Base-by-base conservation (phyloP, 768 basidiomycete species). In the Lyophyllum shimeji region DNA sequence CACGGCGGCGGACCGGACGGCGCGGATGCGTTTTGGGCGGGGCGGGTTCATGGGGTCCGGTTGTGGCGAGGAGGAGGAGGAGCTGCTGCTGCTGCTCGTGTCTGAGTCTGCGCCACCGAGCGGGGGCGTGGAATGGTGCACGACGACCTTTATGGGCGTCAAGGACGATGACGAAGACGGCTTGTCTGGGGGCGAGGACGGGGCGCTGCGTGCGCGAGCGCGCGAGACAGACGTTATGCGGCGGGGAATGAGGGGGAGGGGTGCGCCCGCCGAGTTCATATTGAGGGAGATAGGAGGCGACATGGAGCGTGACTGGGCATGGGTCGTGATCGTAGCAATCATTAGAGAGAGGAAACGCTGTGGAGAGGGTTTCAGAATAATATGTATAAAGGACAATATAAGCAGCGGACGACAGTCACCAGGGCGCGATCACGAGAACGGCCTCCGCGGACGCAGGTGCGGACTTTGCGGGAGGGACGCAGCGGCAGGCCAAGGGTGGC, bases 241-340 rank as follows among this genome's bases (percentile, higher is more conserved):
- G 51, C 85, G 80, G 34, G 89, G 85, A 50, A 89, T 76, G 49
- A 80, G 73, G 15, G 87, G 86, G n/a, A 88, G 79, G 52, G 86
- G 80, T 7, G 74, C 73, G 2, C 82, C 78, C 29, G 87, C 84
- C 27, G 76, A 69, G 68, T 85, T 89, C 40, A 82, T 71, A 55
- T 72, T 66, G 46, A 71, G 72, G 46, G 74, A 63, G 57, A 71
- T 63, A 29, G 65, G 63, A 52, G 67, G 65, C 56, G 74, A 66
- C 58, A 69, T 69, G 8, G 67, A 54, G 40, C 73, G 68, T 48
- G 71, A 68, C 71, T 74, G 73, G 63, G 69, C 7, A 12, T 37
- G 69, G 40, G 50, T 11, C 15, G 54, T 70, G 68, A 75, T 71
- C 11, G 79, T 81, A 31, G 79, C 74, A 61, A 80, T 76, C 78